Percentiles rank a stretch among this genome's conserved stretches.
Evolutionary conservation across 345 rosid genomes (phyloP).

Genomic region (Viola odorata): DNA sequence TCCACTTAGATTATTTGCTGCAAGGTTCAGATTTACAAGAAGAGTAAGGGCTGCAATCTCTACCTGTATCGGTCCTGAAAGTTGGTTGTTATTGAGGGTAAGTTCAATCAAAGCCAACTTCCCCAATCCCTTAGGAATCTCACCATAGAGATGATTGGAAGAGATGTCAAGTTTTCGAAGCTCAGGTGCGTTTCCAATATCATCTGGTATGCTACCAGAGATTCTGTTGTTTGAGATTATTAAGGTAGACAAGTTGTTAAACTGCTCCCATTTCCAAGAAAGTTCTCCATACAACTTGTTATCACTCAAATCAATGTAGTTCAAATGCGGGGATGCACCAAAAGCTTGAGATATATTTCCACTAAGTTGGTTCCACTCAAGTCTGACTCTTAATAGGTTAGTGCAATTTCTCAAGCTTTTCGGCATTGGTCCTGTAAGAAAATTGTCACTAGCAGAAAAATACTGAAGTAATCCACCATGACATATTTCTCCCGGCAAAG

Average conservation of each 20-base stretch:
- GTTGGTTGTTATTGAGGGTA: not conserved
- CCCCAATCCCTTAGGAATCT: not conserved
- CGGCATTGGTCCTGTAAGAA: not conserved
- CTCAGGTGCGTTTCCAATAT: not conserved
- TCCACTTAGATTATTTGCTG: not conserved
- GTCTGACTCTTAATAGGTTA: not conserved
- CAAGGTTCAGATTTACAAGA: not conserved
- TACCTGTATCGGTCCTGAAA: not conserved
- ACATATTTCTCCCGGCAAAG: not conserved
- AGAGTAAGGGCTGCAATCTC: not conserved
- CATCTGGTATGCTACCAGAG: slow-evolving; percentile 3
- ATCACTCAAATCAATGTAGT: not conserved
- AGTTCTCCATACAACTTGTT: not conserved
- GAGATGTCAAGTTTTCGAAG: not conserved
- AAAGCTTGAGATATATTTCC: slow-evolving; percentile 4
- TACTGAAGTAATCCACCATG: not conserved
- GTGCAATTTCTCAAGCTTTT: slow-evolving; percentile 4
- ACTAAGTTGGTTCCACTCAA: not conserved
- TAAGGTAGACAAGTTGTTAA: not conserved
- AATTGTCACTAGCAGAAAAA: not conserved
- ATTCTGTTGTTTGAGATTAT: not conserved
- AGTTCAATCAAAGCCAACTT: not conserved
- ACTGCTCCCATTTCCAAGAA: slow-evolving; percentile 4
- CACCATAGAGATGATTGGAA: not conserved
- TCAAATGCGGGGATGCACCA: not conserved